These are phyloP conservation scores for Trichosanthes truncata DNA, from an alignment of 306 rosid genomes.

Conservation along the genomic window DNA sequence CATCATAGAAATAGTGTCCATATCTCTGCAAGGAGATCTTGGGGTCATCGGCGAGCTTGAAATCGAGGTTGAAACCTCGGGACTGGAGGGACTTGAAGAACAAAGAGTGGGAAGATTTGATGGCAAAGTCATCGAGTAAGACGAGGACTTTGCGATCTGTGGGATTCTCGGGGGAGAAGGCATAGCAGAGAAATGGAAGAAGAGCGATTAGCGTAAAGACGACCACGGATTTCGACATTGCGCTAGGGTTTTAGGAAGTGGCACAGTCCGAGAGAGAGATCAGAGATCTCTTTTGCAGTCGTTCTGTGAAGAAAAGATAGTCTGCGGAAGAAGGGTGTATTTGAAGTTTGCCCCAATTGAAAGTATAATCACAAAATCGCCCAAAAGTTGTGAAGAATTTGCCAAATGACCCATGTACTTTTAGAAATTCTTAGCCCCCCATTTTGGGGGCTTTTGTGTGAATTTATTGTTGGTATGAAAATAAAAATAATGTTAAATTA, in stretches of 20 bases:
- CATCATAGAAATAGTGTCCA: conserved; percentile 82
- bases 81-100: conserved; percentile 77
- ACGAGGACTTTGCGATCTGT: conserved; percentile 74
- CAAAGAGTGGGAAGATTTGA: conserved; percentile 80
- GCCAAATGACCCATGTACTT: background rate
- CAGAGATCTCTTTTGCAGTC: conserved; percentile 11
- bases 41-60: conserved; percentile 92
- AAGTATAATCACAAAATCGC: background rate
- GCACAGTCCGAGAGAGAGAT: background rate
- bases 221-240: conserved; percentile 58
- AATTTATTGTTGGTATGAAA: too few species aligned
- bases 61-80: conserved; percentile 84
- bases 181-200: conserved; percentile 43
- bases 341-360: background rate
- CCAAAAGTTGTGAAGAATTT: background rate
- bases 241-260: conserved; percentile 14
- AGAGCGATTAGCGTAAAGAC: conserved; percentile 45
- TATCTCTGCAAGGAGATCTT: conserved; percentile 68
- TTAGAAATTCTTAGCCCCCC: background rate
- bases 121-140: conserved; percentile 71
- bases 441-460: too few species aligned
- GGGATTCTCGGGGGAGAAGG: conserved; percentile 67
- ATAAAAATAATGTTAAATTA: too few species aligned
- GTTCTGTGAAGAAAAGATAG: background rate
- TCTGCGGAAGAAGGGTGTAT: background rate